phyloP scores from a whole-genome alignment of 306 rosid genomes.

The Notholithocarpus densiflorus region DNA sequence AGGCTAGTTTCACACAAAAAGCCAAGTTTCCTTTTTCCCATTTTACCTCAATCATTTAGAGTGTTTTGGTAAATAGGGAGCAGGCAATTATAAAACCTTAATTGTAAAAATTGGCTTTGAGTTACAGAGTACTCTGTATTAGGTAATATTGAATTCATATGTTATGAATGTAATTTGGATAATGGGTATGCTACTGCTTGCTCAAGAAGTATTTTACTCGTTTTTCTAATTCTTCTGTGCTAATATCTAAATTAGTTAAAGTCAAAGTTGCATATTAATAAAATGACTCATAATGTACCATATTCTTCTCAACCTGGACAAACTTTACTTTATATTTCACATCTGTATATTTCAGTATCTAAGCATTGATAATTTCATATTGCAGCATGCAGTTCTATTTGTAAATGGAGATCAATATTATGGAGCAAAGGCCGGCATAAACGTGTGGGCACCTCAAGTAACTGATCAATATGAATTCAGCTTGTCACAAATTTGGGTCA shows the following conservation, averaged over 20 bases:
- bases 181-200: background rate
- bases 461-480: slow-evolving; percentile 83
- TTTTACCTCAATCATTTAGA: background rate
- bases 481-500: slow-evolving; percentile 94
- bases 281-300: background rate
- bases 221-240: background rate
- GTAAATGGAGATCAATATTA: slow-evolving; percentile 92
- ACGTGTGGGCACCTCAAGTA: slow-evolving; percentile 84
- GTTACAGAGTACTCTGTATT: slow-evolving; percentile 2
- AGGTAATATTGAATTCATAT: slow-evolving; percentile 21
- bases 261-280: background rate
- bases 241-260: background rate
- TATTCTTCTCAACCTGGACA: background rate
- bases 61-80: background rate
- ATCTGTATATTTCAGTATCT: background rate
- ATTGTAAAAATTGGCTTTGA: slow-evolving; percentile 20
- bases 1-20: background rate
- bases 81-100: slow-evolving; percentile 28
- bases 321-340: background rate
- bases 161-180: background rate
- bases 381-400: slow-evolving; percentile 94
- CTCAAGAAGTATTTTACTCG: background rate
- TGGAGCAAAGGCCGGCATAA: slow-evolving; percentile 94
- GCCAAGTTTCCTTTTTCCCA: slow-evolving; percentile 17
- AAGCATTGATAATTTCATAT: slow-evolving; percentile 2